phyloP scores from a whole-genome alignment of 192 early-diverging fungal genomes.

The Coemansia guatemalensis region DNA sequence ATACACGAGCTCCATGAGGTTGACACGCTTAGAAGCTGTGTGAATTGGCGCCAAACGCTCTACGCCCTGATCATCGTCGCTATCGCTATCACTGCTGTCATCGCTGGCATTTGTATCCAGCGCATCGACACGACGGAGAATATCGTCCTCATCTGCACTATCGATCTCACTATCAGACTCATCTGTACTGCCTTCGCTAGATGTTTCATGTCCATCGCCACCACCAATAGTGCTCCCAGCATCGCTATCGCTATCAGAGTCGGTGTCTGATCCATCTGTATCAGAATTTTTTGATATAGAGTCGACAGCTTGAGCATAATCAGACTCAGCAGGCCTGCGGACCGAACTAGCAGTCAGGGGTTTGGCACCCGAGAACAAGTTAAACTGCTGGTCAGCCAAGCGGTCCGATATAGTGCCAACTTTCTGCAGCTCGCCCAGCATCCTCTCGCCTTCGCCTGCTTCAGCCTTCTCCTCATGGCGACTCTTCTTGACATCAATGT shows the following conservation, averaged over 20 bases:
- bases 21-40: constrained; percentile 59
- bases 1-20: constrained; percentile 91
- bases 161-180: constrained; percentile 43
- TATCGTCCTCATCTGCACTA: constrained; percentile 33
- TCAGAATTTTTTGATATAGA: constrained; percentile 5
- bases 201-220: neutral
- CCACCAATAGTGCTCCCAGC: constrained; percentile 12
- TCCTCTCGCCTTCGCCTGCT: constrained; percentile 78
- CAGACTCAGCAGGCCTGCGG: constrained; percentile 67
- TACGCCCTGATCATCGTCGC: neutral
- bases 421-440: constrained; percentile 93
- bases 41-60: constrained; percentile 41
- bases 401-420: constrained; percentile 52
- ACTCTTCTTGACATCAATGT: constrained; percentile 87
- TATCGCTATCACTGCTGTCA: constrained; percentile 5
- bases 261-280: constrained; percentile 40
- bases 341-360: constrained; percentile 33
- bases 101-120: constrained; percentile 15
- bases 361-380: constrained; percentile 46
- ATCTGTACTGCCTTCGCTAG: constrained; percentile 42
- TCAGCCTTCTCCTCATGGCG: constrained; percentile 57
- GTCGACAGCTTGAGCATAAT: constrained; percentile 14
- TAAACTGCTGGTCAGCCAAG: constrained; percentile 42
- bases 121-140: constrained; percentile 24
- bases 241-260: constrained; percentile 18